Base-by-base conservation (phyloP, 805 yeast genomes). In the Kodamaea kakaduensis region DNA sequence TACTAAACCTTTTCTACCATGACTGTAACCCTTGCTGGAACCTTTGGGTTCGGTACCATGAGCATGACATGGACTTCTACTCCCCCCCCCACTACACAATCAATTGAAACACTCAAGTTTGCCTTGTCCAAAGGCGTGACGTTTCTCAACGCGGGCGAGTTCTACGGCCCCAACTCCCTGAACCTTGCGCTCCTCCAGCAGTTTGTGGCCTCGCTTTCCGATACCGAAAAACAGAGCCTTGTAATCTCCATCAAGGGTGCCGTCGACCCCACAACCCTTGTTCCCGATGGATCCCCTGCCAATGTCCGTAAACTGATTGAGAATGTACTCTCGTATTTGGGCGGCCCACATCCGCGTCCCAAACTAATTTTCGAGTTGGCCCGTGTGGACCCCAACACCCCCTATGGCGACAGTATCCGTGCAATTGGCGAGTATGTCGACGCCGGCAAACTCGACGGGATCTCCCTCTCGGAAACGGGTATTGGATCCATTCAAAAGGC, bases 41-140 rank as follows among this genome's bases (percentile, higher is more conserved):
- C 47, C 21, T 61, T 64, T 37, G 95, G 95, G 28, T 77, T 73
- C 46, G 96, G 96, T 29, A 69, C 86, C 43, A 85, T 88, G 96
- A 75, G 82, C 37, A 67, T 84, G 54, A 84, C 95, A 1, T 77
- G 84, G 85, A 68, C 71, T 25, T 73, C 80, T 0, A 54, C 48
- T 0, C 86, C 85, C 21, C 56, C 72, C 21, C 71, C 81, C 6
- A 55, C 68, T 34, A 77, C 71, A 13, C 63, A 67, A 35, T 78
- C 84, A 2, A 64, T 77, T 40, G 73, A 61, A 8, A 59, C 75
- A 2, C 63, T 87, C 53, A 68, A 75, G 38, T 44, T 45, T 31
- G 54, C 53, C 17, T 51, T 53, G 22, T 42, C 67, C 58, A 49
- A 55, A 41, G 67, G 78, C 42, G 64, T 75, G 57, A 59, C 58